Conservation (phyloP, 1,284 basidiomycete genomes). For the Ceratobasidium sp. region DNA sequence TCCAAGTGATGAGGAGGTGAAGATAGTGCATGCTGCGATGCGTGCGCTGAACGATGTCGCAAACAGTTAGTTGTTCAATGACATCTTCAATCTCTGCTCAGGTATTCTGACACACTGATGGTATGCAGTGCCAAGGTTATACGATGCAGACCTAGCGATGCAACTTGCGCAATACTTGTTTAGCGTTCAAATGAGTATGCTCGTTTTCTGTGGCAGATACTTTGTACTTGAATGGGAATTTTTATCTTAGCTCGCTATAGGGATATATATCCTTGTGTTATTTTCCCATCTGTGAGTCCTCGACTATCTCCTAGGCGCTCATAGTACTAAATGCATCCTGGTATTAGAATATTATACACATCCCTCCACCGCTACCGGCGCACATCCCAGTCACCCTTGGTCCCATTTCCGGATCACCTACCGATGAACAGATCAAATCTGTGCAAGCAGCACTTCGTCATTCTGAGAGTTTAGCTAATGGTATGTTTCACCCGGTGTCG, state of each 20-base stretch:
- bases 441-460: slow-evolving; percentile 13
- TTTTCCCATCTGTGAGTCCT: slow-evolving; percentile 4
- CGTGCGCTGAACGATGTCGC: background rate
- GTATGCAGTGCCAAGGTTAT: background rate
- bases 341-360: slow-evolving; percentile 9
- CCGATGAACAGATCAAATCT: slow-evolving; percentile 16
- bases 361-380: slow-evolving; percentile 8
- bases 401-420: background rate
- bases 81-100: no score
- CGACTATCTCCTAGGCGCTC: background rate
- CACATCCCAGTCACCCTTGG: slow-evolving; percentile 9
- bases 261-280: background rate
- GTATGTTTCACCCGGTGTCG: background rate
- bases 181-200: slow-evolving; percentile 30
- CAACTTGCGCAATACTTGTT: slow-evolving; percentile 10
- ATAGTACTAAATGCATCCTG: background rate
- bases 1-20: slow-evolving; percentile 27
- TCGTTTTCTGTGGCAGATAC: background rate
- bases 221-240: background rate
- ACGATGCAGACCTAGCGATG: background rate
- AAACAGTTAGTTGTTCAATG: background rate
- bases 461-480: slow-evolving; percentile 8
- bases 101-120: background rate
- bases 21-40: slow-evolving; percentile 6
- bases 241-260: slow-evolving; percentile 12